Evolutionary conservation across 73 alveolate species (phyloP), one percentile per base, ranked within the genome.

Genomic region (Paramecium caudatum): DNA sequence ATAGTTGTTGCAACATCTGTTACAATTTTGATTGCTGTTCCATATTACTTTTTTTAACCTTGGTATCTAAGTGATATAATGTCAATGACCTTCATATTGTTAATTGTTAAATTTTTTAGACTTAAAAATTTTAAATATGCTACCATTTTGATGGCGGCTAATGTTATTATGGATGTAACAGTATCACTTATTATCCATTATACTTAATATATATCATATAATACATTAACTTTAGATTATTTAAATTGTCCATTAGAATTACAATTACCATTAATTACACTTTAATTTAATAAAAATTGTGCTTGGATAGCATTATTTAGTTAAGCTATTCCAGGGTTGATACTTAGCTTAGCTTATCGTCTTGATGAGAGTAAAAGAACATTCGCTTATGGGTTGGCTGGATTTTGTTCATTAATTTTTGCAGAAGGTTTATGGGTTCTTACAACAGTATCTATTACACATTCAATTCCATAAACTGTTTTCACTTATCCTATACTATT

Each of bases 241-340:
- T 45, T 74, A 25, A 74, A 74, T 39, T 74, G 88, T 43, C 88
- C 88, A n/a, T 39, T 74, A 39, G 88, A 74, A 74, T 41, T 74
- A n/a, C 46, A 41, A 41, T 7, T 74, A 5, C 88, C 88, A 0
- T 74, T 74, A 19, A 41, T 74, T 3, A 21, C 10, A 16, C 43
- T 74, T 6, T 16, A 74, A 74, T 74, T 13, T 16, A 74, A 45
- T 16, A 74, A 43, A 45, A 74, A 45, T 74, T 74, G 88, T 74
- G 88, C 88, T 41, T 74, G 88, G 88, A 74, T 74, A 3, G 36
- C 88, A 12, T 23, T 74, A 4, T 74, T 74, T 45, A 74, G 68
- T 74, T 5, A 27, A 27, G 88, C 65, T 21, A 15, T 74, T 36
- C 70, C 88, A 39, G 69, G 88, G 8, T 25, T 74, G 1, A 13